A percentile compares a stretch with the other conserved stretches of the same genome.
phyloP scores from a whole-genome alignment of 2,329 filamentous ascomycete species.

The Cercospora janseana region DNA sequence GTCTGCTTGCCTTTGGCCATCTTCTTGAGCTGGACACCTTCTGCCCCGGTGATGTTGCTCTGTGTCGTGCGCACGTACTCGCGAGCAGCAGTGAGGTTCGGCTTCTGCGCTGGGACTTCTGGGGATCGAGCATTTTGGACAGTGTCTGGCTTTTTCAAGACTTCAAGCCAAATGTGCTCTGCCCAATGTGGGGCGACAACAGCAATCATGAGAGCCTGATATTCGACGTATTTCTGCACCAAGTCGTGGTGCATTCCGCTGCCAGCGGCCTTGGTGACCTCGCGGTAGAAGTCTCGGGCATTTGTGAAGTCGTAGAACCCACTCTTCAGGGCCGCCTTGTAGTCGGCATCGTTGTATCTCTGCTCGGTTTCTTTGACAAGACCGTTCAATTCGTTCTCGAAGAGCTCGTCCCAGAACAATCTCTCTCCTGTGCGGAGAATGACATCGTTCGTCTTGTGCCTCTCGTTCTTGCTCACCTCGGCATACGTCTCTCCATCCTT shows the following conservation, averaged over 20 bases:
- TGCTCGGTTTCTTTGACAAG: slow-evolving; percentile 74
- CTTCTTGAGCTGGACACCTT: slow-evolving; percentile 80
- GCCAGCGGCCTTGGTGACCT: slow-evolving; percentile 71
- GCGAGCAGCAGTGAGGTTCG: slow-evolving; percentile 70
- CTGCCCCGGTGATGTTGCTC: slow-evolving; percentile 80
- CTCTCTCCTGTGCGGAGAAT: slow-evolving; percentile 73
- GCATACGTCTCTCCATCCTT: slow-evolving; percentile 45
- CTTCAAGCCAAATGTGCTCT: slow-evolving; percentile 90
- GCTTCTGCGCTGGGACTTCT: slow-evolving; percentile 62
- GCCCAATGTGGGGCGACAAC: slow-evolving; percentile 91
- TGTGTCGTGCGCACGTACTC: slow-evolving; percentile 75
- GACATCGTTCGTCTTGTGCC: slow-evolving; percentile 52
- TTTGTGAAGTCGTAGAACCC: slow-evolving; percentile 88
- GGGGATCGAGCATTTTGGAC: slow-evolving; percentile 81
- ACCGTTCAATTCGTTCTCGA: slow-evolving; percentile 88
- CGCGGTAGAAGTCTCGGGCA: slow-evolving; percentile 86
- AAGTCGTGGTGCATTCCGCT: slow-evolving; percentile 85
- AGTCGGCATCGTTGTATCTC: slow-evolving; percentile 76
- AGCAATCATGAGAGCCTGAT: slow-evolving; percentile 78
- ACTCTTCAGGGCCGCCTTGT: slow-evolving; percentile 79
- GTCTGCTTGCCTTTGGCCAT: slow-evolving; percentile 87
- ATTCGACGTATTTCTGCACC: slow-evolving; percentile 75
- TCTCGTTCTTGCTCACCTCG: slow-evolving; percentile 43
- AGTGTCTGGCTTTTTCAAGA: slow-evolving; percentile 71
- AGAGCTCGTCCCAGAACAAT: slow-evolving; percentile 80